Conservation (phyloP, 768 basidiomycete species). For the Gymnopilus junonius region DNA sequence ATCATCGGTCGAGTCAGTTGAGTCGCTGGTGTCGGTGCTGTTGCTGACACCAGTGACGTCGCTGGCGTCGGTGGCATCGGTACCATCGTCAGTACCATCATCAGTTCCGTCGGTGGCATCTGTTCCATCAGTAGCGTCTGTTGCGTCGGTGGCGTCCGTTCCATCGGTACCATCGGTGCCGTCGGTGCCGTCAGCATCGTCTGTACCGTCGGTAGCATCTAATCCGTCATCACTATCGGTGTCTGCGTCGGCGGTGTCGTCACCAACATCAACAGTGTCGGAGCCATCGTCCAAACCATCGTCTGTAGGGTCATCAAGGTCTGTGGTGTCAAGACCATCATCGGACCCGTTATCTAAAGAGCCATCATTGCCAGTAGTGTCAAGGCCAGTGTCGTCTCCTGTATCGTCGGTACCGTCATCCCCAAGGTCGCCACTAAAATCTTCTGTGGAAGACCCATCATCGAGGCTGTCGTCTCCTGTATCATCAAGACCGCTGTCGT, state of each 20-base stretch:
- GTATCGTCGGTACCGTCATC: constrained; percentile 9
- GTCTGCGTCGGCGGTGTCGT: not conserved
- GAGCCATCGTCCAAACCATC: not conserved
- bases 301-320: not conserved
- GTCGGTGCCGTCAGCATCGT: not conserved
- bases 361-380: constrained; percentile 7
- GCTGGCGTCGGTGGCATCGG: not conserved
- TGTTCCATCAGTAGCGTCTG: not conserved
- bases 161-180: not conserved
- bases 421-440: constrained; percentile 3
- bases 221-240: not conserved
- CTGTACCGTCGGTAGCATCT: constrained; percentile 1
- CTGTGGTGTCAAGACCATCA: not conserved
- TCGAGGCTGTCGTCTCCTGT: constrained; percentile 8
- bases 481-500: constrained; percentile 9
- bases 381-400: constrained; percentile 6
- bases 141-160: not conserved
- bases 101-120: constrained; percentile 3
- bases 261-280: not conserved
- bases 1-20: constrained; percentile 13
- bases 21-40: constrained; percentile 1
- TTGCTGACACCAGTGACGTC: constrained; percentile 8
- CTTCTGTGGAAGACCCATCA: constrained; percentile 11
- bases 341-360: not conserved
- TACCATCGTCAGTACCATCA: not conserved